Conservation (phyloP, 106 monocot genomes). For the Apostasia shenzhenica region DNA sequence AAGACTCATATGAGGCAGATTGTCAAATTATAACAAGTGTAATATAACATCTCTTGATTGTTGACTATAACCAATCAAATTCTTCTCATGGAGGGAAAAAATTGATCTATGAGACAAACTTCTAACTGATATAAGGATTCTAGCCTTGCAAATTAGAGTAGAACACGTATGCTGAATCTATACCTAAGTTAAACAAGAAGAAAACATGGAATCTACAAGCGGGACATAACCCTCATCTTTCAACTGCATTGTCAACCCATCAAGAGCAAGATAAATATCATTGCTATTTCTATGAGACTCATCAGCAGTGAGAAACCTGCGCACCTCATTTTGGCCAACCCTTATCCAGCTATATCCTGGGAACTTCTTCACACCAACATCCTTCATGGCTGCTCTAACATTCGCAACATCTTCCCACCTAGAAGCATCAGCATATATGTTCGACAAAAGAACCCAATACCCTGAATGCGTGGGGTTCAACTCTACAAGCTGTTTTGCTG, state of each 20-base stretch:
- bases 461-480: slow-evolving; percentile 64
- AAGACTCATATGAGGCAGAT: no score
- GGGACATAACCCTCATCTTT: slow-evolving; percentile 58
- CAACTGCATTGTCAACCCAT: slow-evolving; percentile 43
- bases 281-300: slow-evolving; percentile 25
- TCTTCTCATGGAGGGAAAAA: no score
- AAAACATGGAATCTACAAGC: slow-evolving; percentile 5
- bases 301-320: slow-evolving; percentile 37
- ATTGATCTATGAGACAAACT: no score
- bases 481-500: slow-evolving; percentile 39
- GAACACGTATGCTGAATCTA: no score
- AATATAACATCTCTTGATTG: no score
- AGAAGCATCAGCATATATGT: slow-evolving; percentile 59
- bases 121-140: no score
- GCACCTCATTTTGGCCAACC: slow-evolving; percentile 29
- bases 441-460: slow-evolving; percentile 69
- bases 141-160: no score
- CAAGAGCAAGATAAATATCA: slow-evolving; percentile 33
- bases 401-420: slow-evolving; percentile 34
- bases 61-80: no score
- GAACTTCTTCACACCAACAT: slow-evolving; percentile 42
- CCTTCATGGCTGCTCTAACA: slow-evolving; percentile 45
- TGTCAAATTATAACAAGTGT: no score
- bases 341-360: slow-evolving; percentile 69
- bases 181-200: not conserved